These are phyloP conservation scores for Coprinellus micaceus DNA, from an alignment of 768 basidiomycete species.

Conservation along the genomic window DNA sequence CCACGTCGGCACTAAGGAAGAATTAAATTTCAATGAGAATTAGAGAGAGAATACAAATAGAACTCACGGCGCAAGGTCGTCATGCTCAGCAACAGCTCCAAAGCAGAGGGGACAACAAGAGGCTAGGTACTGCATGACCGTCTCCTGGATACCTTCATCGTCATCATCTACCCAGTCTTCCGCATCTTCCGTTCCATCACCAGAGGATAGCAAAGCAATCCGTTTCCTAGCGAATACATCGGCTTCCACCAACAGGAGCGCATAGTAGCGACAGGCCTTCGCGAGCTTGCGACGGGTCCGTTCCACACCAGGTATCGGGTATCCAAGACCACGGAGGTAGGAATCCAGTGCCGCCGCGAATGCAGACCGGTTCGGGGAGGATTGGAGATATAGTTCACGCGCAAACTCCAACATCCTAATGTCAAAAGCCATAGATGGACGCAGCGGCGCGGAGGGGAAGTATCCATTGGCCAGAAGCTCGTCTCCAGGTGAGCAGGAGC, in stretches of 20 bases:
- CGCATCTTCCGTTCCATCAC: not conserved
- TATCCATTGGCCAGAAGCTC: constrained; percentile 19
- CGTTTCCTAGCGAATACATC: constrained; percentile 10
- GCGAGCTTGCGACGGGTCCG: not conserved
- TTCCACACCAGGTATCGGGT: constrained; percentile 13
- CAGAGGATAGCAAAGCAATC: not conserved
- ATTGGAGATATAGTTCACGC: constrained; percentile 19
- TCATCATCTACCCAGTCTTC: not conserved
- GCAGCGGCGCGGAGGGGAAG: constrained; percentile 26
- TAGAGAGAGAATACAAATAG: constrained; percentile 2
- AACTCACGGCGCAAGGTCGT: constrained; percentile 10
- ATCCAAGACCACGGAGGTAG: constrained; percentile 17
- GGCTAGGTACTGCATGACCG: constrained; percentile 15
- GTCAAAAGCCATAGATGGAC: constrained; percentile 30
- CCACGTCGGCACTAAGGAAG: constrained; percentile 18
- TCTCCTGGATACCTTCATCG: constrained; percentile 4
- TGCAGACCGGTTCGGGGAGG: constrained; percentile 25
- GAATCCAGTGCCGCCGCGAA: constrained; percentile 25
- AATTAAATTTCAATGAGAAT: not conserved
- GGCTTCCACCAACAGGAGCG: not conserved
- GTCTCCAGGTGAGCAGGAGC: not conserved
- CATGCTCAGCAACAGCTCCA: constrained; percentile 10
- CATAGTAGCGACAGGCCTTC: too few species aligned
- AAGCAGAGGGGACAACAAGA: constrained; percentile 16
- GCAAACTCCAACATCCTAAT: constrained; percentile 28